Evolutionary conservation across 441 rosid species (phyloP).

Genomic region (Croton setiger): DNA sequence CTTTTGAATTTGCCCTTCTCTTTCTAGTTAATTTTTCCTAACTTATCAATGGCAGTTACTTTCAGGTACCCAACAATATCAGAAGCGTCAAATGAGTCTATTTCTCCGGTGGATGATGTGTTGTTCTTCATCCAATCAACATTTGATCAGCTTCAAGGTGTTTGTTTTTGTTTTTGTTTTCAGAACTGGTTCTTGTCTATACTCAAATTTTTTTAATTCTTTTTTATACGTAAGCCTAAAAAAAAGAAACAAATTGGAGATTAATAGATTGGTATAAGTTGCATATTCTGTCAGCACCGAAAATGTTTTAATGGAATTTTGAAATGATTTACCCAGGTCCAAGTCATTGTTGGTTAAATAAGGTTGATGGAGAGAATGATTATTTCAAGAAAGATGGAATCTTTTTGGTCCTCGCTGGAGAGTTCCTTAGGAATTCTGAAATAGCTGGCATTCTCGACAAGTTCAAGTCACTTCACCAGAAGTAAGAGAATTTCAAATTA

Average conservation of each 20-base stretch:
- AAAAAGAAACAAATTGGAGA: not conserved
- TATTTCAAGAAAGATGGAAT: slow-evolving; percentile 45
- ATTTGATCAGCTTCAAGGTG: slow-evolving; percentile 56
- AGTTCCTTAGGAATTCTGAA: slow-evolving; percentile 36
- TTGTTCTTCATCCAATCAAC: slow-evolving; percentile 47
- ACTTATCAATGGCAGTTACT: slow-evolving; percentile 46
- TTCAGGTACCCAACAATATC: slow-evolving; percentile 62
- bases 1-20: not conserved
- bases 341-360: slow-evolving; percentile 77
- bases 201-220: not conserved
- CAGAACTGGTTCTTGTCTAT: not conserved
- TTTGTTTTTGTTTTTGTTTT: not conserved
- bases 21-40: slow-evolving; percentile 18
- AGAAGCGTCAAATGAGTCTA: slow-evolving; percentile 36
- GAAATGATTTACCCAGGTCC: slow-evolving; percentile 45
- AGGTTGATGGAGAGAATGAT: slow-evolving; percentile 30
- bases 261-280: not conserved
- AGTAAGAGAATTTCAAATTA: slow-evolving; percentile 37
- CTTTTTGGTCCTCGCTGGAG: slow-evolving; percentile 52
- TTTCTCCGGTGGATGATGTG: slow-evolving; percentile 34
- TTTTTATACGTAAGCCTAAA: too few species aligned
- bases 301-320: slow-evolving; percentile 10
- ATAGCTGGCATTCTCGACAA: slow-evolving; percentile 46
- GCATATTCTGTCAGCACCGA: not conserved
- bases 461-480: slow-evolving; percentile 69